phyloP scores from a whole-genome alignment of 768 basidiomycete species.

The Boletus bicolor region DNA sequence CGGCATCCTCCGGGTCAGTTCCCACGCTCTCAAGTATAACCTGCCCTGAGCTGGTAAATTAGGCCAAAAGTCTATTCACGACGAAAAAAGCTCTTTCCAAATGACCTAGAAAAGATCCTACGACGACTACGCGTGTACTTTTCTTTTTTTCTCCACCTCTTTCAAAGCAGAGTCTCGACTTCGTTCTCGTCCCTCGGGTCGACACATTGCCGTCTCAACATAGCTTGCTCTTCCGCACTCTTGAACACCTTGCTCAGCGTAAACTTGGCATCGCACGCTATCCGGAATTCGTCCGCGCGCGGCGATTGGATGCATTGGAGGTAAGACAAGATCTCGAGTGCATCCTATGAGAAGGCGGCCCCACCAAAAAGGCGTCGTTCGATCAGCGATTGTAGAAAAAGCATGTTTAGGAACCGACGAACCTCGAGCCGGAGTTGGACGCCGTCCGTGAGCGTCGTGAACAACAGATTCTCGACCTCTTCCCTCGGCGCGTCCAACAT shows the following conservation, averaged over 20 bases:
- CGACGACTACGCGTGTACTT: no score
- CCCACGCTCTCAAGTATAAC: conserved; percentile 18
- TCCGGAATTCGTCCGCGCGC: conserved; percentile 59
- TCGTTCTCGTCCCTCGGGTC: conserved; percentile 20
- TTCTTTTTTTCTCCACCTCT: not conserved
- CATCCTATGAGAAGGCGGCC: conserved; percentile 41
- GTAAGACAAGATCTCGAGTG: conserved; percentile 45
- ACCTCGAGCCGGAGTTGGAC: conserved; percentile 50
- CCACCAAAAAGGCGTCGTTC: not conserved
- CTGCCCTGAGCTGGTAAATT: conserved; percentile 27
- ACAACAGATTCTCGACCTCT: conserved; percentile 60
- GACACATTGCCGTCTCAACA: conserved; percentile 31
- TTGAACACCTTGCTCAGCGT: conserved; percentile 67
- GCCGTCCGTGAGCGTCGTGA: conserved; percentile 44
- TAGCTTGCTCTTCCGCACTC: conserved; percentile 46
- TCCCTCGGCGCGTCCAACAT: conserved; percentile 45
- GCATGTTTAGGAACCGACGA: conserved; percentile 4
- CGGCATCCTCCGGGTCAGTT: conserved; percentile 22
- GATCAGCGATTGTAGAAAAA: not conserved
- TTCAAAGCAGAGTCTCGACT: conserved; percentile 26
- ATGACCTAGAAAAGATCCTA: not conserved
- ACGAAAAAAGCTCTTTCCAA: no score
- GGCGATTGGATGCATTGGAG: conserved; percentile 48
- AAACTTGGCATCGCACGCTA: conserved; percentile 52
- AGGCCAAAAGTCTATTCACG: not conserved